Base-by-base conservation (phyloP, 148 eudicot genomes). In the Camellia lanceoleosa region DNA sequence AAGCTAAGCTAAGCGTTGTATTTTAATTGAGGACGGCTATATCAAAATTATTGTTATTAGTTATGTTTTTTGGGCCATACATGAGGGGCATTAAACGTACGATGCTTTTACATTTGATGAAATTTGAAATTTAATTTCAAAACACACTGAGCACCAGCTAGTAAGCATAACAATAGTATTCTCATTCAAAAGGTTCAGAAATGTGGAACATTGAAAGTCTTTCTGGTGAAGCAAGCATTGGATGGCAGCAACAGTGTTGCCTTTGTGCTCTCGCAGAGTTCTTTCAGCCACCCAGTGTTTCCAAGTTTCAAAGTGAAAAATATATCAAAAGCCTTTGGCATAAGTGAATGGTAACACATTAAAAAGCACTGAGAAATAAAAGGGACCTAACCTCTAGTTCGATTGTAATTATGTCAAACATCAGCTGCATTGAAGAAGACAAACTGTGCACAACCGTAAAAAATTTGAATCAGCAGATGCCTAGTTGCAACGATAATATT, bases 211-310 rank as follows among this genome's bases (percentile, higher is more conserved):
- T 41, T 73, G 71, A 52, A 14, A 70, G 51, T 54, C 72, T 61
- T 72, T 84, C 79, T 86, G 85, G 73, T 80, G 86, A 81, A 93
- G 89, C 77, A 93, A 85, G 77, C 88, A 80, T 71, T 90, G 83
- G 47, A 94, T 82, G 12, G 98, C 97, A 62, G 97, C 93, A 69
- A 95, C 97, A 49, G 97, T 94, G 84, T 95, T 93, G 46, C 98
- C 97, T 86, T 95, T 95, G 89, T 93, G 98, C 87, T 95, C 98
- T 5, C 97, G 88, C 78, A 95, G 82, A 44, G 94, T 92, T 82
- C 97, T 90, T 81, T 93, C 97, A 4, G 98, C 98, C 80, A 95
- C 97, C 89, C 87, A 95, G 62, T 97, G 93, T 88, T 75, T 20
- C 4, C 41, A 16, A 65, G 79, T 30, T 30, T 82, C 73, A 46